Conservation (phyloP, 768 basidiomycete genomes). For the Boletus bicolor region DNA sequence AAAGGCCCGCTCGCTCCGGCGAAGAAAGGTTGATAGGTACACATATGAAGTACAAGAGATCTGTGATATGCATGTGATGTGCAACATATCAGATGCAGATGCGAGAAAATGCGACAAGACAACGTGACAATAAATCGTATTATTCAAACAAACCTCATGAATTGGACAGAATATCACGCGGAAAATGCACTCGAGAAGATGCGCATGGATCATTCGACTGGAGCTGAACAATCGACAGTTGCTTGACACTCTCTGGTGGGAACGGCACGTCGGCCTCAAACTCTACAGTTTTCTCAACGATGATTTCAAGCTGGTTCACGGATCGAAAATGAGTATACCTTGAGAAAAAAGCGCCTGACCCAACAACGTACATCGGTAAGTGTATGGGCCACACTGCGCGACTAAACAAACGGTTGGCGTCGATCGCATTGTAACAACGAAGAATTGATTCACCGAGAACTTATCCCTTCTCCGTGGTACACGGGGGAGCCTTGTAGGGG, state of each 20-base stretch:
- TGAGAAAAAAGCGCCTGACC: neutral
- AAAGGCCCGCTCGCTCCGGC: too few relatives aligned
- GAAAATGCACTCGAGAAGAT: neutral
- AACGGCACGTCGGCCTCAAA: slow-evolving; percentile 17
- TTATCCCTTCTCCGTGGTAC: slow-evolving; percentile 13
- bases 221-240: slow-evolving; percentile 6
- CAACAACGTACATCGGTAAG: slow-evolving; percentile 20
- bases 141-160: neutral
- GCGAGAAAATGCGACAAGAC: neutral
- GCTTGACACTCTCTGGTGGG: neutral
- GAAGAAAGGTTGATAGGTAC: neutral
- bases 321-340: neutral
- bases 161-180: neutral
- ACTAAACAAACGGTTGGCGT: neutral
- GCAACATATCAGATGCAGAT: neutral
- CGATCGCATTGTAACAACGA: neutral
- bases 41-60: neutral
- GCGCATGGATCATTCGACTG: slow-evolving; percentile 1
- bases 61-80: neutral
- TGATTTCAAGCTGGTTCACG: slow-evolving; percentile 26
- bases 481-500: slow-evolving; percentile 23
- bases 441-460: slow-evolving; percentile 11
- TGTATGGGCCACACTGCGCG: slow-evolving; percentile 7
- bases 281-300: slow-evolving; percentile 29
- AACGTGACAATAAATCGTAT: neutral